Percentiles rank a stretch among this genome's conserved stretches.
These are phyloP conservation scores for Ramaria sp. DNA, from an alignment of 768 basidiomycete genomes.

Conservation along the genomic window DNA sequence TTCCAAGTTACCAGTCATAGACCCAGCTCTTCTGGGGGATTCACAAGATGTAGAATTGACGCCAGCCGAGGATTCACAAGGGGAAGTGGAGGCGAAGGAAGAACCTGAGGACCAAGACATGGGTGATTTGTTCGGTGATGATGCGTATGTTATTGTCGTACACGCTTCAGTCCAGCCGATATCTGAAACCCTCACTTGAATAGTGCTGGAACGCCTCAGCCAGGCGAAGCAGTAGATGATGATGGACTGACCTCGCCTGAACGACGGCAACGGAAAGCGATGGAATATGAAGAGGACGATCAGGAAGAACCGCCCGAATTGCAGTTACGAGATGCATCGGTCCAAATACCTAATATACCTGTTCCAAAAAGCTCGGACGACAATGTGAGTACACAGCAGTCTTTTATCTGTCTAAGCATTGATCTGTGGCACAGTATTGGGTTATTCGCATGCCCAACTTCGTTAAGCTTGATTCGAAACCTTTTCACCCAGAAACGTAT, in stretches of 20 bases:
- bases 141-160: constrained; percentile 6
- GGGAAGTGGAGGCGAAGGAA: neutral
- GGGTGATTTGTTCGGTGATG: constrained; percentile 17
- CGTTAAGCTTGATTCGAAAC: constrained; percentile 79
- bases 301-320: constrained; percentile 44
- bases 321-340: constrained; percentile 52
- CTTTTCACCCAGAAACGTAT: constrained; percentile 83
- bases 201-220: constrained; percentile 1
- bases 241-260: constrained; percentile 58
- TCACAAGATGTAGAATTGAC: constrained; percentile 12
- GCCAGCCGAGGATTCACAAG: constrained; percentile 4
- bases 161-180: neutral
- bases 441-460: constrained; percentile 91
- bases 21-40: neutral
- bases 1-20: neutral
- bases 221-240: constrained; percentile 8
- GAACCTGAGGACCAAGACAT: constrained; percentile 7
- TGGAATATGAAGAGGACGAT: constrained; percentile 80
- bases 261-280: constrained; percentile 44
- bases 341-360: constrained; percentile 81
- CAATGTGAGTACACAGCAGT: constrained; percentile 41
- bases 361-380: constrained; percentile 72
- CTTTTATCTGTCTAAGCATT: neutral
- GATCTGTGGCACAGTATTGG: constrained; percentile 55
- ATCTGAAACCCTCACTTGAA: neutral